Base-by-base conservation (phyloP, 495 filamentous ascomycete species). In the Viridothelium virens region DNA sequence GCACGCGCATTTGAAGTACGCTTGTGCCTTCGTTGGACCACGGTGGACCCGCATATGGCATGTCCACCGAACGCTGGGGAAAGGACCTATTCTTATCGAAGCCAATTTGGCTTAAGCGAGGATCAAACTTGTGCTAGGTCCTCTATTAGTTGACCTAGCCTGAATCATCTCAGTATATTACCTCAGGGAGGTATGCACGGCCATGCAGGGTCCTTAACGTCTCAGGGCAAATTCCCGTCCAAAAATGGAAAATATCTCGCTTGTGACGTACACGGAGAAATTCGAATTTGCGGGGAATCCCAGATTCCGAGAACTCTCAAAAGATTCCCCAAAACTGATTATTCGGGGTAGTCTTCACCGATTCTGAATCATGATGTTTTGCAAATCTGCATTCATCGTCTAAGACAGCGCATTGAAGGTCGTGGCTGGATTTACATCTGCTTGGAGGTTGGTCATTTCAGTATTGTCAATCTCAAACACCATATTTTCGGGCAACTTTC, bases 181-280 rank as follows among this genome's bases (percentile, higher is more conserved):
- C 25, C 25, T 25, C 1, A 1, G 25, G 0, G 25, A 25, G 25
- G 25, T 25, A 25, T 1, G 25, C 25, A 25, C 25, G 1, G 25
- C 25, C 1, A 25, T 25, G 25, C 25, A 25, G 25, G 25, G 25
- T 25, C 25, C 25, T 1, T 25, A 25, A 25, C 25, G 25, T 25
- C 25, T 25, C 25, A 25, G 25, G 25, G 25, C 25, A 25, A 25
- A 25, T 25, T 25, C 25, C 0, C 25, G 25, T 25, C 25, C 25
- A 25, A 25, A 25, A 25, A 0, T 25, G 25, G 1, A 25, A 25
- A 25, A 25, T 25, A 25, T 25, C 25, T 25, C 25, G 25, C 25
- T 14, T 14, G 41, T 59, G 53, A 59, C 53, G 53, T 36, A 59
- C 53, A 31, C 53, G 53, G 53, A 59, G 31, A 59, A 59, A 59